Base-by-base conservation (phyloP, 352 stramenopile species). In the Phytophthora sp. region DNA sequence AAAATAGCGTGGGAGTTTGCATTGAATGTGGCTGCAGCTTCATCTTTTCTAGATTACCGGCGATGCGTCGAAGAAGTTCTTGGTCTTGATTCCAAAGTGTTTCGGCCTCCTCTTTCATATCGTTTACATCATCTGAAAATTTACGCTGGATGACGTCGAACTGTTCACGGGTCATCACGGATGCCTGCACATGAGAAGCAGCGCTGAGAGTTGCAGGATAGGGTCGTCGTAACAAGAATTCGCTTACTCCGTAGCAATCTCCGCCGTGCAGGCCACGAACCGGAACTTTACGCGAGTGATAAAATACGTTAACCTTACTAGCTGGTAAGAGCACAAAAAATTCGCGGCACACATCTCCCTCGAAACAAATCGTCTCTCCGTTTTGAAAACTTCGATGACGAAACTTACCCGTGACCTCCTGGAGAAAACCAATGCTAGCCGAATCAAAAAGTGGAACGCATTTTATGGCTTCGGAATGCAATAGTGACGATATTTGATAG, bases 401-500 rank as follows among this genome's bases (percentile, higher is more conserved):
- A 38, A 93, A 91, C 12, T 89, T 69, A 0, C 82, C 84, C 0
- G 84, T 93, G 31, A 91, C 67, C 30, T 89, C 73, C 15, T 87
- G 72, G 2, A 89, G 41, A 26, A 91, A 62, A 3, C 63, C 62
- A 2, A 56, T 55, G 30, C 73, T 87, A 5, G 88, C 59, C 4
- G 79, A 65, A 2, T 82, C 75, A n/a, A 93, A 93, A 11, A 91
- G 63, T 6, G 58, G 18, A 0, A 93, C 61, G 20, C 77, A 77
- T 38, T 76, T 75, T 3, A 91, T 70, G 2, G 82, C 77, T 15
- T 89, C 65, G 1, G 82, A 72, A 50, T 93, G 84, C 18, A 91
- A 44, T 20, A 88, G 63, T 1, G 80, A 69, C 17, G 84, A 91
- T 46, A 93, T 91, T 26, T 80, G 62, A 45, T 93, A 82, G 8